phyloP scores from a whole-genome alignment of 306 rosid species.

The Acacia confusa region DNA sequence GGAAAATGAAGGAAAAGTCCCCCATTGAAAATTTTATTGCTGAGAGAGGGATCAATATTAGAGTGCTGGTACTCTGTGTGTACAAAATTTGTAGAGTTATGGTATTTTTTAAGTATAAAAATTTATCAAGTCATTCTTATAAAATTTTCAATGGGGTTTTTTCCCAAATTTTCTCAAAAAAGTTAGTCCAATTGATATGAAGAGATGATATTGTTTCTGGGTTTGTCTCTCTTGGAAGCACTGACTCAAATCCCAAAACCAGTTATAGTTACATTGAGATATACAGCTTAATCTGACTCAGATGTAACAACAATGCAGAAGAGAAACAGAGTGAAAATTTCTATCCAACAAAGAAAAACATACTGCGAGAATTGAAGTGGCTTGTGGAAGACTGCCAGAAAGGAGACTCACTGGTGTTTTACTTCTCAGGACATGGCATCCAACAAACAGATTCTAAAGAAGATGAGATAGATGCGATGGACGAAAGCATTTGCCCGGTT shows the following conservation, averaged over 20 bases:
- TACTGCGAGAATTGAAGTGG: slow-evolving; percentile 23
- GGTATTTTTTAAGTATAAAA: too few relatives aligned
- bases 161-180: too few relatives aligned
- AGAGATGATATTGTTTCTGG: neutral
- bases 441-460: slow-evolving; percentile 61
- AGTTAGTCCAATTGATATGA: neutral
- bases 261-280: neutral
- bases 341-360: neutral
- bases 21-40: too few relatives aligned
- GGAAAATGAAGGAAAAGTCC: too few relatives aligned
- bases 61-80: too few relatives aligned
- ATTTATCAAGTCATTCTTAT: too few relatives aligned
- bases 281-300: neutral
- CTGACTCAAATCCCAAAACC: neutral
- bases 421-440: slow-evolving; percentile 85
- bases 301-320: neutral
- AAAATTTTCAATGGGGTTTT: too few relatives aligned
- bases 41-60: too few relatives aligned
- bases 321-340: neutral
- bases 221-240: neutral
- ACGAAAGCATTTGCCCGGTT: slow-evolving; percentile 71
- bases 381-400: slow-evolving; percentile 62
- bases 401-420: slow-evolving; percentile 78
- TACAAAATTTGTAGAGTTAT: too few relatives aligned
- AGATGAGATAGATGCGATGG: slow-evolving; percentile 69